Percentiles rank a stretch among this genome's conserved stretches.
Evolutionary conservation across 441 rosid genomes (phyloP).

Genomic region (Euphorbia celastroides): DNA sequence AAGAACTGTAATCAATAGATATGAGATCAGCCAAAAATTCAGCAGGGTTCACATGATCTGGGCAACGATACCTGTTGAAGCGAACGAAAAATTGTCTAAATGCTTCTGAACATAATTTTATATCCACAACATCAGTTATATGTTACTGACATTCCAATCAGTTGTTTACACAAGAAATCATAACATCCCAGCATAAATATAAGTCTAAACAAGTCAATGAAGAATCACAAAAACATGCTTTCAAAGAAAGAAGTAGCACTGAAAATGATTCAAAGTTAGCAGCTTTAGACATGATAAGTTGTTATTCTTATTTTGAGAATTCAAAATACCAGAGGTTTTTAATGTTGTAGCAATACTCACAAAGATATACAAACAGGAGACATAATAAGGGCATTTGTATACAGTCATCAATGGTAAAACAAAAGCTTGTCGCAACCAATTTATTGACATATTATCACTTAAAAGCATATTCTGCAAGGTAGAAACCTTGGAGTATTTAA

Average conservation of each 20-base stretch:
- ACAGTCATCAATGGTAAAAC: neutral
- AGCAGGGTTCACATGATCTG: slow-evolving; percentile 90
- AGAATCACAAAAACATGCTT: neutral
- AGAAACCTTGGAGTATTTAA: neutral
- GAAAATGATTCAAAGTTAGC: neutral
- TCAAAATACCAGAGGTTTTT: neutral
- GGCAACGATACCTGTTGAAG: slow-evolving; percentile 61
- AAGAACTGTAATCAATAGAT: slow-evolving; percentile 83
- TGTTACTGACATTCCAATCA: neutral
- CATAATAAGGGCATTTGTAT: neutral
- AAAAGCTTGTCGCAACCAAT: neutral
- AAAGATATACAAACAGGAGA: neutral
- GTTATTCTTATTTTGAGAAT: neutral
- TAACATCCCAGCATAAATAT: slow-evolving; percentile 9
- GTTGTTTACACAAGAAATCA: slow-evolving; percentile 9
- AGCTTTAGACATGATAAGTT: neutral
- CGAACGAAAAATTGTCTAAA: slow-evolving; percentile 17
- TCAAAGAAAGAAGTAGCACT: neutral
- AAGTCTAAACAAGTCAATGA: neutral
- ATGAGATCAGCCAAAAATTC: slow-evolving; percentile 98
- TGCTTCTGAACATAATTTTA: slow-evolving; percentile 1
- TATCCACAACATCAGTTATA: slow-evolving; percentile 9
- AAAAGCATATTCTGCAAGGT: neutral
- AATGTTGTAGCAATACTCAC: neutral
- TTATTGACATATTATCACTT: neutral